phyloP scores from a whole-genome alignment of 306 rosid species.

The Pterocarpus santalinus region DNA sequence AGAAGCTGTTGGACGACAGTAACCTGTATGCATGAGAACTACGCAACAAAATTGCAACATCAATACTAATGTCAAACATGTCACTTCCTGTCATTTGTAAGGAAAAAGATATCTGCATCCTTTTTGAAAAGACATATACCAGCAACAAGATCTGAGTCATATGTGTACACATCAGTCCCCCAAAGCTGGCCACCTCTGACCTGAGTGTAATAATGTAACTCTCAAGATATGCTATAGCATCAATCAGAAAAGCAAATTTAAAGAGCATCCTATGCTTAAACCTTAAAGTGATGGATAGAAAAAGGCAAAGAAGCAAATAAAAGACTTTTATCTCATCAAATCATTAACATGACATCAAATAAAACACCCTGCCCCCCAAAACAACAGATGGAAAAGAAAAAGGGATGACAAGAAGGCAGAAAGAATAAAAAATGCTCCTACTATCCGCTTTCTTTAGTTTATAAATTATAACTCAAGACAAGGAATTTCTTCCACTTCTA shows the following conservation, averaged over 20 bases:
- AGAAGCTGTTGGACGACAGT: conserved; percentile 96
- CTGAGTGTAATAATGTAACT: conserved; percentile 60
- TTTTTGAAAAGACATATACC: conserved; percentile 59
- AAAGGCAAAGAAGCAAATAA: conserved; percentile 5
- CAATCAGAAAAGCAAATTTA: conserved; percentile 1
- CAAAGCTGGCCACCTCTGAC: conserved; percentile 98
- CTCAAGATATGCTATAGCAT: conserved; percentile 42
- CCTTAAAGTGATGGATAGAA: not conserved
- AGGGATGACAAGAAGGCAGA: not conserved
- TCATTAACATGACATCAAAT: conserved; percentile 31
- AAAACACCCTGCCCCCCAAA: conserved; percentile 1
- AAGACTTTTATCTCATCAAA: conserved; percentile 26
- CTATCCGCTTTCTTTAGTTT: not conserved
- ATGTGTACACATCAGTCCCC: conserved; percentile 98
- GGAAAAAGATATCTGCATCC: conserved; percentile 10
- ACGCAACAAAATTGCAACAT: conserved; percentile 52
- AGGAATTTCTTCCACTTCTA: conserved; percentile 22
- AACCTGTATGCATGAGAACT: conserved; percentile 99
- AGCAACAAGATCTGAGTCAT: conserved; percentile 97
- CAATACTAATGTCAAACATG: conserved; percentile 39
- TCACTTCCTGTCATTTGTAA: conserved; percentile 12
- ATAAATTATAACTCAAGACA: conserved; percentile 14
- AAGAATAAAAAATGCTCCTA: not conserved
- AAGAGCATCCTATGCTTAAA: not conserved
- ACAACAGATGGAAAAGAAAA: conserved; percentile 1